Evolutionary conservation across 768 basidiomycete genomes (phyloP), one percentile per base, ranked within the genome.

Genomic region (Rhodotorula kratochvilovae): DNA sequence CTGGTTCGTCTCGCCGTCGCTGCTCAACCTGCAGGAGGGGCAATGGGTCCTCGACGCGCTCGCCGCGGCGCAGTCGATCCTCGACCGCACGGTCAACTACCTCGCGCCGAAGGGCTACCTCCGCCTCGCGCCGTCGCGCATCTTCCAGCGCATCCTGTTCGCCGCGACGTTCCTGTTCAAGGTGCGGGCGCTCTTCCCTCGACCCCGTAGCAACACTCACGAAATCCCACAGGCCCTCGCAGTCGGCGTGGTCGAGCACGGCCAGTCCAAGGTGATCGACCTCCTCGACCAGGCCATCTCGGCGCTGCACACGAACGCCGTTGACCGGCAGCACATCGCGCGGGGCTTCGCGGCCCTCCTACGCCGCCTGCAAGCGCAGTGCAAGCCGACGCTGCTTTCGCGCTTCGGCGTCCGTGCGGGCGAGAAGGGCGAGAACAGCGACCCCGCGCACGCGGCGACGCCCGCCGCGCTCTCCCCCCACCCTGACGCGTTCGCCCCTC

Each of bases 91-190:
- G 8, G 66, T 70, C 66, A 33, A 54, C 27, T 66, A 65, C 66
- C 73, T 74, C 63, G 55, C 63, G 36, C 69, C 68, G 25, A 67
- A 74, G 48, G 69, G 69, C 16, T 68, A 51, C 63, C 66, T 74
- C 25, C 57, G 63, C 12, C 58, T 74, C 33, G 64, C 61, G 1
- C 73, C 73, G 11, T 64, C 66, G 6, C 66, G 73, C 12, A 65
- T 74, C 59, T 65, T 67, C 56, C 73, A 70, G 55, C 66, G 73
- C 15, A 71, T 74, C 60, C 48, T 74, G 5, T 74, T 74, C 50
- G 73, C 73, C 23, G 62, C 66, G 0, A 74, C 73, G 2, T 71
- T 74, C 53, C 69, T 74, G 19, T 74, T 67, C 73, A 74, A 74
- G 53, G 61, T 63, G 36, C 16, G 21, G 8, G 39, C 39, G 13